phyloP scores from a whole-genome alignment of 768 basidiomycete genomes.

The Gloeopeniophorella convolvens region DNA sequence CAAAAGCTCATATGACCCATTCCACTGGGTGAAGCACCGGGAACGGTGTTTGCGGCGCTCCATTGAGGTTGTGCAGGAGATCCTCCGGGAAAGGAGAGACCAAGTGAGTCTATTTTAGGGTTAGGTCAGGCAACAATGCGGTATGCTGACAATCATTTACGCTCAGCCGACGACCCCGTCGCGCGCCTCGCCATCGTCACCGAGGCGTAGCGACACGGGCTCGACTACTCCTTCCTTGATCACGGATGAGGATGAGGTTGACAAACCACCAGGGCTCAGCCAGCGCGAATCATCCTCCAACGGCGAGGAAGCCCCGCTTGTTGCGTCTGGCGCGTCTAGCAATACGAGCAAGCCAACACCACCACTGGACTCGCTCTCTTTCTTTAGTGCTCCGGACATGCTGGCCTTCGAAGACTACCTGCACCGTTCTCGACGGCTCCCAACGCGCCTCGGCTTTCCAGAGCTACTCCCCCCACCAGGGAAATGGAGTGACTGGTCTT shows the following conservation, averaged over 20 bases:
- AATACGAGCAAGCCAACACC: background rate
- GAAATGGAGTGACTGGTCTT: conserved; percentile 21
- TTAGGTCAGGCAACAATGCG: background rate
- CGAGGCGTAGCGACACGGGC: background rate
- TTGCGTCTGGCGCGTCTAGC: background rate
- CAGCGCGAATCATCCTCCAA: background rate
- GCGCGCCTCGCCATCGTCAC: background rate
- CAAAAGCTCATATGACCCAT: conserved; percentile 19
- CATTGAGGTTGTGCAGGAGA: conserved; percentile 10
- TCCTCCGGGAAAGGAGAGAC: conserved; percentile 10
- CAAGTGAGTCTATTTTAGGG: background rate
- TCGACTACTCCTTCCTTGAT: conserved; percentile 13
- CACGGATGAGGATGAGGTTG: conserved; percentile 17
- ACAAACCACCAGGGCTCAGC: background rate
- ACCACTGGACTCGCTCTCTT: conserved; percentile 13
- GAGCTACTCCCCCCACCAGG: conserved; percentile 14
- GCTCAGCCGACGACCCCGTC: background rate
- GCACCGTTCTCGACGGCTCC: conserved; percentile 20
- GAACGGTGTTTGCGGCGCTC: conserved; percentile 20
- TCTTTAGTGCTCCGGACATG: conserved; percentile 16
- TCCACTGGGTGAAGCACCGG: conserved; percentile 21
- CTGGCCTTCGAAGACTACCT: conserved; percentile 20
- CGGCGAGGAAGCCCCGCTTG: background rate
- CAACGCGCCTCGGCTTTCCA: conserved; percentile 16
- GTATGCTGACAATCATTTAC: background rate